A percentile compares a stretch with the other conserved stretches of the same genome.
These are phyloP conservation scores for Stachybotrys echinatus DNA, from an alignment of 2,329 filamentous ascomycete genomes.

Conservation along the genomic window DNA sequence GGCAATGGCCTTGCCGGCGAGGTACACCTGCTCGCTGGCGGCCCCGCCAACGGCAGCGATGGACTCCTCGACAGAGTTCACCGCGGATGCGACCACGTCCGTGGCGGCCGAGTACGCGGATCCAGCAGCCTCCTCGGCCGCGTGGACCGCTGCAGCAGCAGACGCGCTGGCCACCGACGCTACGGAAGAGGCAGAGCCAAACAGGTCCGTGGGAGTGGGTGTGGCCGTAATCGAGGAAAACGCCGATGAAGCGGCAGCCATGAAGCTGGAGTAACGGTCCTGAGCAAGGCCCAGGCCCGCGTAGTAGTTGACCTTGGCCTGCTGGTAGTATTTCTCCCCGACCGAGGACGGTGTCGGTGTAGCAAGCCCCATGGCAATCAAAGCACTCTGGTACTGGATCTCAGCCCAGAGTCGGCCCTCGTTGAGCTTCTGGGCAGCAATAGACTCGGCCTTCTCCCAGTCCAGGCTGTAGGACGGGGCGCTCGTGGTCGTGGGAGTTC, in stretches of 20 bases:
- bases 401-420: conserved; percentile 68
- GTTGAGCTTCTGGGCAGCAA: conserved; percentile 64
- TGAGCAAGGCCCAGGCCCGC: conserved; percentile 74
- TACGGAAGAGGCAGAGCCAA: conserved; percentile 42
- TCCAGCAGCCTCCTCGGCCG: conserved; percentile 44
- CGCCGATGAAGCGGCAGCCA: conserved; percentile 66
- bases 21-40: conserved; percentile 31
- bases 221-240: conserved; percentile 55
- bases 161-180: conserved; percentile 45
- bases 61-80: conserved; percentile 30
- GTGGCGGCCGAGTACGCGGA: conserved; percentile 41
- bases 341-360: conserved; percentile 43
- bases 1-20: conserved; percentile 30
- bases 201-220: conserved; percentile 51
- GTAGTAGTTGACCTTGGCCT: conserved; percentile 65
- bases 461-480: conserved; percentile 33
- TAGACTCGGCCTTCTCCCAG: conserved; percentile 50
- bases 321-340: conserved; percentile 55
- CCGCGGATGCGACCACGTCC: conserved; percentile 34
- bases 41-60: conserved; percentile 39
- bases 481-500: conserved; percentile 38
- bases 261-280: conserved; percentile 70
- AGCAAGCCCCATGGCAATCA: conserved; percentile 57
- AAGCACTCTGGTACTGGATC: conserved; percentile 64
- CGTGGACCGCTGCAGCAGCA: conserved; percentile 37